Conservation (phyloP, 2,329 filamentous ascomycete species). For the Xylariomycetidae sp. region DNA sequence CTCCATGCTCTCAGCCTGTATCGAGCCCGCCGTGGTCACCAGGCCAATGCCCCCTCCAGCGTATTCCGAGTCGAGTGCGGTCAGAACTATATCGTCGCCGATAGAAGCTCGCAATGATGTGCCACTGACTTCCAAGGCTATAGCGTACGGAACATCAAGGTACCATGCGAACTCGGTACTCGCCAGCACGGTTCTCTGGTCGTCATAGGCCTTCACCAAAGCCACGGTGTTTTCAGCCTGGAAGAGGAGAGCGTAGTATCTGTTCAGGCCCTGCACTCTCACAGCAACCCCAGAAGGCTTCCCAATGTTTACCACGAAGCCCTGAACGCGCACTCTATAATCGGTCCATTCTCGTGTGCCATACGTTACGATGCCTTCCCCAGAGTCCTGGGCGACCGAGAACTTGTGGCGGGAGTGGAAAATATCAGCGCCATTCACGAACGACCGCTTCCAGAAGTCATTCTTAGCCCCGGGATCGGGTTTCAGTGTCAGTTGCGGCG, state of each 20-base stretch:
- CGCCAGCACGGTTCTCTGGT: slow-evolving; percentile 10
- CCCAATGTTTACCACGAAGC: slow-evolving; percentile 22
- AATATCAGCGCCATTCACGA: slow-evolving; percentile 20
- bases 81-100: slow-evolving; percentile 7
- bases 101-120: slow-evolving; percentile 2
- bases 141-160: slow-evolving; percentile 14
- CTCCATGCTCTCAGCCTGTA: slow-evolving; percentile 11
- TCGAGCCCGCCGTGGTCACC: slow-evolving; percentile 16
- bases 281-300: slow-evolving; percentile 19
- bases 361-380: slow-evolving; percentile 26
- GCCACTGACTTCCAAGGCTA: slow-evolving; percentile 7
- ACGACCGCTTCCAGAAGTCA: slow-evolving; percentile 24
- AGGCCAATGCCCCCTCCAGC: slow-evolving; percentile 17
- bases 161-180: slow-evolving; percentile 14
- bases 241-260: slow-evolving; percentile 26
- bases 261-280: slow-evolving; percentile 24
- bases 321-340: slow-evolving; percentile 16
- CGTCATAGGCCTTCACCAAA: slow-evolving; percentile 19
- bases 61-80: slow-evolving; percentile 13
- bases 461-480: slow-evolving; percentile 3
- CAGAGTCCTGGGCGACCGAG: slow-evolving; percentile 22
- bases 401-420: slow-evolving; percentile 18
- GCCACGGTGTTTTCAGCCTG: slow-evolving; percentile 7
- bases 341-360: slow-evolving; percentile 29
- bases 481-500: slow-evolving; percentile 8